phyloP scores from a whole-genome alignment of 1,139 yeast species.

The Entelexis paramagnoliae region DNA sequence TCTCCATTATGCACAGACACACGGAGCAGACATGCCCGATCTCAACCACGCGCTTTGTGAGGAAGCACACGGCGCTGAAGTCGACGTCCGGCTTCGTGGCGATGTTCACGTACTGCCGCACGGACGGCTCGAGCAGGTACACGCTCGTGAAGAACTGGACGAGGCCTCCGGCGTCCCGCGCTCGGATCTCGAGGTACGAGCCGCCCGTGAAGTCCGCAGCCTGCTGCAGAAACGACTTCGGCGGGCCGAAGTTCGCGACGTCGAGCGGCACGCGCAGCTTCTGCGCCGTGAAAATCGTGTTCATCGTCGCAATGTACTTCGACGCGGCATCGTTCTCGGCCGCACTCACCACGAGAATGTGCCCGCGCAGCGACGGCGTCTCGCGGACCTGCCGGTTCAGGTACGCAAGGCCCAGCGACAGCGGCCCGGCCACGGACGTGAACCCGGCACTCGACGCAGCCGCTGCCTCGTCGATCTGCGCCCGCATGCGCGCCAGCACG shows the following conservation, averaged over 20 bases:
- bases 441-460: background rate
- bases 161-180: conserved; percentile 68
- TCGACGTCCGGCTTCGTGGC: conserved; percentile 85
- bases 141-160: conserved; percentile 59
- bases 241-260: conserved; percentile 69
- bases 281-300: conserved; percentile 91
- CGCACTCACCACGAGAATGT: conserved; percentile 65
- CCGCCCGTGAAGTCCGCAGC: conserved; percentile 95
- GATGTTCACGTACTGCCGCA: conserved; percentile 60
- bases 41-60: conserved; percentile 81
- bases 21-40: conserved; percentile 93
- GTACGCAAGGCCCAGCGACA: conserved; percentile 67
- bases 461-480: conserved; percentile 35
- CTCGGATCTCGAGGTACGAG: conserved; percentile 61
- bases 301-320: conserved; percentile 90
- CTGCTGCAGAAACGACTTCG: conserved; percentile 83
- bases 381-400: conserved; percentile 48
- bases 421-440: conserved; percentile 63
- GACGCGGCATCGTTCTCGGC: conserved; percentile 61
- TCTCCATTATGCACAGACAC: conserved; percentile 59
- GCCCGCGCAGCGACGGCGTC: conserved; percentile 30
- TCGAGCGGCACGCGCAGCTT: conserved; percentile 84
- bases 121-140: conserved; percentile 70
- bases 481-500: conserved; percentile 40
- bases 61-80: conserved; percentile 87